Evolutionary conservation across 768 basidiomycete species (phyloP).

Genomic region (Asterophora lycoperdoides): DNA sequence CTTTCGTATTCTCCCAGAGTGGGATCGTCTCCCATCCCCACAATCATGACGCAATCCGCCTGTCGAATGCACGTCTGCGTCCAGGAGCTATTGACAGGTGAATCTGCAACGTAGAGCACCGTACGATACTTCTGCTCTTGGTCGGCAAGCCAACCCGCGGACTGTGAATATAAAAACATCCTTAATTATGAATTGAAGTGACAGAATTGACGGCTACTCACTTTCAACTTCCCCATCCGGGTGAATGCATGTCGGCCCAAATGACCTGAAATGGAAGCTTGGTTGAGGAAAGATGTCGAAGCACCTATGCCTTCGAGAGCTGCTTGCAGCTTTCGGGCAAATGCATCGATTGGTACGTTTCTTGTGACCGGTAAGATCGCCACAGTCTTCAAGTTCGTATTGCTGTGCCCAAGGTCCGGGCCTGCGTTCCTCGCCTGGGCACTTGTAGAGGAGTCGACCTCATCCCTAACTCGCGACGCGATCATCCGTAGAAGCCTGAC

Average conservation of each 20-base stretch:
- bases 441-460: conserved; percentile 62
- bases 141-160: conserved; percentile 85
- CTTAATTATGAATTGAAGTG: not conserved
- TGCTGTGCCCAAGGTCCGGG: conserved; percentile 68
- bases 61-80: conserved; percentile 97
- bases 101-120: conserved; percentile 95
- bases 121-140: conserved; percentile 91
- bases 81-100: conserved; percentile 93
- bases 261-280: conserved; percentile 87
- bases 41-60: conserved; percentile 92
- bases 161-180: conserved; percentile 22
- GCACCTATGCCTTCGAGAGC: conserved; percentile 94
- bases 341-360: conserved; percentile 83
- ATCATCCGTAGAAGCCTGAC: conserved; percentile 78
- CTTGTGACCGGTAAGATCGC: conserved; percentile 86
- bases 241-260: conserved; percentile 95
- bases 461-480: conserved; percentile 84
- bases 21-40: conserved; percentile 92
- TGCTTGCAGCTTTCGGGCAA: conserved; percentile 82
- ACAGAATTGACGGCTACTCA: conserved; percentile 34
- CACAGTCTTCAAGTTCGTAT: conserved; percentile 89
- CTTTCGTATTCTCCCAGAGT: conserved; percentile 92
- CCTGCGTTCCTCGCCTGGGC: conserved; percentile 47
- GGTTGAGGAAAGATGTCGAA: conserved; percentile 87
- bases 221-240: conserved; percentile 95